phyloP scores from a whole-genome alignment of 768 basidiomycete genomes.

The Rhodosporidiobolus sp. region DNA sequence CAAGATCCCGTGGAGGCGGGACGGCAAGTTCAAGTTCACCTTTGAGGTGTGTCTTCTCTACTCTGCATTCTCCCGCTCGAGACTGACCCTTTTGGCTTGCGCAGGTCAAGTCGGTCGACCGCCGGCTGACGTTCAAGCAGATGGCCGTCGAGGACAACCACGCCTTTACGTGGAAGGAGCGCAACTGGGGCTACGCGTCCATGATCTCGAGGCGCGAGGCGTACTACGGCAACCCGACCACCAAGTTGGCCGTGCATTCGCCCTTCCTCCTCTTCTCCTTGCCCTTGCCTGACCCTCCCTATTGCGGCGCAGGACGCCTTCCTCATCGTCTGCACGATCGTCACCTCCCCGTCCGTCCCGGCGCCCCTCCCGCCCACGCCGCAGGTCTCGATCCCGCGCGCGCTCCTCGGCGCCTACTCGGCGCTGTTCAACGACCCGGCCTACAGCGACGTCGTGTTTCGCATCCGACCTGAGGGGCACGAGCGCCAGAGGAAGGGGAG shows the following conservation, averaged over 20 bases:
- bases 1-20: slow-evolving; percentile 31
- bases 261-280: background rate
- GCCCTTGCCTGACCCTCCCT: slow-evolving; percentile 40
- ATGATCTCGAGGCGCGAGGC: slow-evolving; percentile 31
- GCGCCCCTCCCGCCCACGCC: slow-evolving; percentile 18
- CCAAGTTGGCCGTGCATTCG: background rate
- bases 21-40: slow-evolving; percentile 37
- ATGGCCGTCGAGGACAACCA: slow-evolving; percentile 49
- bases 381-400: slow-evolving; percentile 47
- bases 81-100: background rate
- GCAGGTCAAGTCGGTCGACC: slow-evolving; percentile 21
- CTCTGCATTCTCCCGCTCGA: background rate
- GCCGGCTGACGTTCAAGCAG: slow-evolving; percentile 30
- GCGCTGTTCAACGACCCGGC: slow-evolving; percentile 49
- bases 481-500: slow-evolving; percentile 46
- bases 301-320: slow-evolving; percentile 45
- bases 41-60: slow-evolving; percentile 29
- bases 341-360: slow-evolving; percentile 47
- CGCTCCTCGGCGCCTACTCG: slow-evolving; percentile 48
- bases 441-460: slow-evolving; percentile 50
- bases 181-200: slow-evolving; percentile 32
- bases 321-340: slow-evolving; percentile 50
- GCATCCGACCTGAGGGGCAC: slow-evolving; percentile 42
- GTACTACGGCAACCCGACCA: slow-evolving; percentile 41
- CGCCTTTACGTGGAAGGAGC: slow-evolving; percentile 18